phyloP scores from a whole-genome alignment of 805 yeast genomes.

The Pichia phayaonensis region DNA sequence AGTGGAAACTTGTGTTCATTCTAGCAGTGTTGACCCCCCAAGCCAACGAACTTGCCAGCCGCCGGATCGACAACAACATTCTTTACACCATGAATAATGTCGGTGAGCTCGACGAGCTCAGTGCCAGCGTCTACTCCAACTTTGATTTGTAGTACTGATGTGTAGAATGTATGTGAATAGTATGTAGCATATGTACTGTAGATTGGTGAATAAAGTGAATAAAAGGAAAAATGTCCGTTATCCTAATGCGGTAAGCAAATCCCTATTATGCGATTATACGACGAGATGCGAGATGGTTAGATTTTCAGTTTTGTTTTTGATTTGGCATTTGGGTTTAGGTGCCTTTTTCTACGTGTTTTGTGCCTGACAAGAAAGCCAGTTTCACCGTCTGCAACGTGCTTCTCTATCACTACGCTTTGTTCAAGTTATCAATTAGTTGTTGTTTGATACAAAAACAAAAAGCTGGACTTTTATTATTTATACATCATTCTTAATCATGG shows the following conservation, averaged over 20 bases:
- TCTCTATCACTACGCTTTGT: no score
- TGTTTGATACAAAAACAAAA: neutral
- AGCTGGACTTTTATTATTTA: no score
- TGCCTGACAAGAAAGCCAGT: neutral
- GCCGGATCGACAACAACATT: conserved; percentile 26
- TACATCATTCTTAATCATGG: conserved; percentile 39
- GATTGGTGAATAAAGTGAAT: no score
- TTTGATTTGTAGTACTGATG: conserved; percentile 29
- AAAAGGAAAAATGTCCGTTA: neutral
- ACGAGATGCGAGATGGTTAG: neutral
- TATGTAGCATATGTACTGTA: no score
- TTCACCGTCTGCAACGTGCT: neutral
- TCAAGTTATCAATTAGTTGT: neutral
- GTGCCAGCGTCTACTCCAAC: conserved; percentile 87
- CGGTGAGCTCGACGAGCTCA: conserved; percentile 72
- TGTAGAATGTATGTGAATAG: neutral
- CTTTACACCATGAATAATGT: conserved; percentile 36
- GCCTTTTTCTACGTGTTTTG: neutral
- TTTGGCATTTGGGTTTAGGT: neutral
- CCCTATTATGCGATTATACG: neutral
- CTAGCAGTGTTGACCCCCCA: conserved; percentile 65
- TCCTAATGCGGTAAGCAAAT: neutral
- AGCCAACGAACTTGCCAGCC: conserved; percentile 33
- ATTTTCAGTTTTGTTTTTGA: neutral
- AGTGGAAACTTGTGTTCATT: conserved; percentile 56